phyloP scores from a whole-genome alignment of 805 yeast genomes.

The Hyphopichia homilentoma region DNA sequence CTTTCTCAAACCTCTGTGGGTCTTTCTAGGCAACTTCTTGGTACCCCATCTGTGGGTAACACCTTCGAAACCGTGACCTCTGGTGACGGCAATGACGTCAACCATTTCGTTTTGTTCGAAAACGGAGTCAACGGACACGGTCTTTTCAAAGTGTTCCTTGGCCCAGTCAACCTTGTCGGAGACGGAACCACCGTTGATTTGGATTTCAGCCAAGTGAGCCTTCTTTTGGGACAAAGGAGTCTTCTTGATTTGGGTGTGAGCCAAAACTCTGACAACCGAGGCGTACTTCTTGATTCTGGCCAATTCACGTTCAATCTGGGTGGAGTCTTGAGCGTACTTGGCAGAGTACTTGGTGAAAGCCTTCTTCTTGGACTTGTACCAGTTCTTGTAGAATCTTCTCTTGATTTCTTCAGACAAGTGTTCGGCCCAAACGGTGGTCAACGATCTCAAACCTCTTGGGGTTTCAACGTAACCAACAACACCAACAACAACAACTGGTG shows the following conservation, averaged over 20 bases:
- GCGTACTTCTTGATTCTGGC: slow-evolving; percentile 99
- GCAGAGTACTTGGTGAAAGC: slow-evolving; percentile 99
- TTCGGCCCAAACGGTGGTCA: slow-evolving; percentile 99
- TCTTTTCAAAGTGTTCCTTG: slow-evolving; percentile 97
- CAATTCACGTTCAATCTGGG: slow-evolving; percentile 89
- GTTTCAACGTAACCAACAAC: slow-evolving; percentile 99
- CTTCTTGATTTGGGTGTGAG: slow-evolving; percentile 99
- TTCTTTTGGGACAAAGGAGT: slow-evolving; percentile 99
- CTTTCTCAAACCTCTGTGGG: slow-evolving; percentile 99
- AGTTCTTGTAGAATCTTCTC: slow-evolving; percentile 99
- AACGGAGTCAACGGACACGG: slow-evolving; percentile 92
- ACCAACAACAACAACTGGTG: slow-evolving; percentile 98
- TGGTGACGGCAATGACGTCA: slow-evolving; percentile 98
- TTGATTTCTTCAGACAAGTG: slow-evolving; percentile 98
- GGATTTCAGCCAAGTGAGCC: slow-evolving; percentile 99
- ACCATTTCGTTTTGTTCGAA: slow-evolving; percentile 98
- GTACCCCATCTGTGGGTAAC: slow-evolving; percentile 99
- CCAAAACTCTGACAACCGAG: slow-evolving; percentile 96
- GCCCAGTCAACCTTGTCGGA: slow-evolving; percentile 99
- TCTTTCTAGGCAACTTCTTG: slow-evolving; percentile 99
- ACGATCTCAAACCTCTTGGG: slow-evolving; percentile 99
- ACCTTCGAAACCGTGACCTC: slow-evolving; percentile 99
- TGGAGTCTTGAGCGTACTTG: slow-evolving; percentile 91
- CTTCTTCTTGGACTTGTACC: slow-evolving; percentile 99
- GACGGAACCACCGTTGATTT: slow-evolving; percentile 98